phyloP scores from a whole-genome alignment of 768 basidiomycete genomes.

The Cystofilobasidium ferigula region DNA sequence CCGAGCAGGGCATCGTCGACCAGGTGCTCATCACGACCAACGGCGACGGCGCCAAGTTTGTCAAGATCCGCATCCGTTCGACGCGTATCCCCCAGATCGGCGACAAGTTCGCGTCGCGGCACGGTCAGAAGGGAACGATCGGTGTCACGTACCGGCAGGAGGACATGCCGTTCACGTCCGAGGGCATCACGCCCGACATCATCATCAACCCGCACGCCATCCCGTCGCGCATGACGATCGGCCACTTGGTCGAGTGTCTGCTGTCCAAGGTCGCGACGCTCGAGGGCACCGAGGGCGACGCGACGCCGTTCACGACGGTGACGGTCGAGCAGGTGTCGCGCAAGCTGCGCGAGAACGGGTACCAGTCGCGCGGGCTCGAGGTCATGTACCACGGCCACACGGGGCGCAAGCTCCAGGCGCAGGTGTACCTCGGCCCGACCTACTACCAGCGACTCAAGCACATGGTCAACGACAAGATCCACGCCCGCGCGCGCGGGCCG shows the following conservation, averaged over 20 bases:
- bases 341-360: slow-evolving; percentile 75
- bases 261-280: slow-evolving; percentile 92
- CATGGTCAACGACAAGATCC: slow-evolving; percentile 99
- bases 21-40: slow-evolving; percentile 95
- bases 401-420: slow-evolving; percentile 93
- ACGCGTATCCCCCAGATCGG: slow-evolving; percentile 96
- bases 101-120: slow-evolving; percentile 98
- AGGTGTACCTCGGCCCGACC: slow-evolving; percentile 95
- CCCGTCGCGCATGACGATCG: slow-evolving; percentile 99
- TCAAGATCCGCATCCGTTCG: slow-evolving; percentile 91
- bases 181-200: slow-evolving; percentile 92
- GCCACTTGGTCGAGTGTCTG: slow-evolving; percentile 96
- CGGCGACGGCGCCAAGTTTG: slow-evolving; percentile 90
- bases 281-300: slow-evolving; percentile 93
- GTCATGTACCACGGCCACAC: slow-evolving; percentile 99
- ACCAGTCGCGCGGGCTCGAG: slow-evolving; percentile 93
- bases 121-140: slow-evolving; percentile 99
- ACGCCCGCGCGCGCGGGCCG: slow-evolving; percentile 91
- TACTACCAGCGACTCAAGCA: slow-evolving; percentile 62
- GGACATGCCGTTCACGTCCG: slow-evolving; percentile 97
- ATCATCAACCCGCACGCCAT: slow-evolving; percentile 99
- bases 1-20: slow-evolving; percentile 94
- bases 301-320: slow-evolving; percentile 94
- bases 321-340: slow-evolving; percentile 97
- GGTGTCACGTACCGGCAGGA: slow-evolving; percentile 99